Evolutionary conservation across 2,329 filamentous ascomycete genomes (phyloP), one percentile per base, ranked within the genome.

Genomic region (Aureobasidium vineae): DNA sequence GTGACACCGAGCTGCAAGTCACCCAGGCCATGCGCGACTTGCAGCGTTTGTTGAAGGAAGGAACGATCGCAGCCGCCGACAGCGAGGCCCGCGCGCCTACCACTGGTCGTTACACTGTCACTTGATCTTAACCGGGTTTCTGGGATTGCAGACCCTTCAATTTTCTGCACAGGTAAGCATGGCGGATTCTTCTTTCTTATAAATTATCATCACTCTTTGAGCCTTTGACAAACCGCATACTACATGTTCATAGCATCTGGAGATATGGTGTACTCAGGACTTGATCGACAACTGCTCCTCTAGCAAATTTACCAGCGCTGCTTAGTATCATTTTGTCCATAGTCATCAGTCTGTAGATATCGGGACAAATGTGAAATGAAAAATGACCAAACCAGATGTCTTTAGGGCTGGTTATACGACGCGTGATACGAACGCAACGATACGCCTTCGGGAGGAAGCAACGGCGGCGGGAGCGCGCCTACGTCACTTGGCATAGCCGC

Each of bases 1-100:
- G 95, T 49, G 95, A 99, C 74, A 98, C 95, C 0, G 95, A 99
- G 78, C 83, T 97, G 63, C 88, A 92, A 38, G 95, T 99, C 33
- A 91, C 90, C 61, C 90, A 91, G 73, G 95, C 95, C 2, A 91
- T 99, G 85, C 86, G 88, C 71, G 93, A 98, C 79, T 83, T 99
- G 70, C 94, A 92, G 75, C 86, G 93, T 54, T 80, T 97, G 73
- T 80, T 99, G 71, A 92, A 90, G 75, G 95, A 98, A 78, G 95
- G 91, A 15, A 97, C 93, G 0, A 87, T 96, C 73, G 92, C 92
- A 16, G 92, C 93, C 13, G 91, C 90, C 31, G 93, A 97, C 73
- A 89, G 90, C n/a, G 90, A 95, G 75, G 88, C 86, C 68, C 85
- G 92, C 69, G 89, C 90, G 16, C 90, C 91, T 1, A 87, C 87